Conservation (phyloP, 1,284 basidiomycete species). For the Sanghuangporus weigelae region DNA sequence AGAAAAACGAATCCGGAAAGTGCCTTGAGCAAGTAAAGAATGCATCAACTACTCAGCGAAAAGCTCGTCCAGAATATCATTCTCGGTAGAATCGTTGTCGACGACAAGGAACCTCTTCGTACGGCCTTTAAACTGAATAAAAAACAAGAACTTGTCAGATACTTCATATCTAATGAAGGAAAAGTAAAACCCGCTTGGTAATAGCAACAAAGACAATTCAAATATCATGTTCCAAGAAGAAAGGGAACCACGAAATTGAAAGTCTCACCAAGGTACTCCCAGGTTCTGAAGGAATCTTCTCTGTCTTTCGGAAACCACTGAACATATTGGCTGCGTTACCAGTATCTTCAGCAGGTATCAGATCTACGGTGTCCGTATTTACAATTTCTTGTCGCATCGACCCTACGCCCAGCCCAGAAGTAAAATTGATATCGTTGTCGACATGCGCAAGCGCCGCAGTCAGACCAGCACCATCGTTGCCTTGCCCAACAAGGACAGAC, state of each 20-base stretch:
- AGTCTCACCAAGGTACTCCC: no score
- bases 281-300: no score
- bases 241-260: no score
- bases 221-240: no score
- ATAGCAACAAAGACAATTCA: no score
- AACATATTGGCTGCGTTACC: neutral
- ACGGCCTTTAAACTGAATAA: neutral
- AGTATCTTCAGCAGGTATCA: neutral
- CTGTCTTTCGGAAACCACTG: neutral
- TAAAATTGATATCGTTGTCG: constrained; percentile 1
- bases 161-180: neutral
- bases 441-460: constrained; percentile 5
- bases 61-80: constrained; percentile 10
- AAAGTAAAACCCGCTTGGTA: no score
- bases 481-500: neutral
- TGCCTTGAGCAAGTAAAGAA: neutral
- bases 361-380: no score
- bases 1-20: neutral
- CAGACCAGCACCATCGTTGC: neutral
- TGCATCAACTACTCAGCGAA: neutral
- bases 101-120: constrained; percentile 3
- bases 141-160: neutral
- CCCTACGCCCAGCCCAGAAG: neutral
- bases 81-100: constrained; percentile 3
- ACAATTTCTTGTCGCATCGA: neutral